Percentiles rank a stretch among this genome's conserved stretches.
phyloP scores from a whole-genome alignment of 805 yeast species.

The Brettanomyces anomalus region DNA sequence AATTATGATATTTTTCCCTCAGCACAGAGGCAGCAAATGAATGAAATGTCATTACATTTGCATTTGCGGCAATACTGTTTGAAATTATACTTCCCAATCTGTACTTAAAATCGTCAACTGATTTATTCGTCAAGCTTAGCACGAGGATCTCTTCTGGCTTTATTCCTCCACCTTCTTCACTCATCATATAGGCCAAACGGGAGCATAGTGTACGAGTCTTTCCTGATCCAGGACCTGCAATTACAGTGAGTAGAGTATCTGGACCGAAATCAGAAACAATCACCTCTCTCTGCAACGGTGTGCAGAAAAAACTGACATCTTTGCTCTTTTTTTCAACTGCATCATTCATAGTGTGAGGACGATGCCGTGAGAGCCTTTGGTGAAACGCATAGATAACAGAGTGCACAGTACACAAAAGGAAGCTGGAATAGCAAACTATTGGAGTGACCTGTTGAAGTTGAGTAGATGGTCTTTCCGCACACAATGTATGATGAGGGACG shows the following conservation, averaged over 20 bases:
- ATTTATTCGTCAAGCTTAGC: constrained; percentile 59
- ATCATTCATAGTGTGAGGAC: too few species aligned
- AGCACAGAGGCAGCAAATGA: constrained; percentile 46
- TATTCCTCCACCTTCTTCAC: constrained; percentile 22
- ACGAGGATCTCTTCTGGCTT: constrained; percentile 50
- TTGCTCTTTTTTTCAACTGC: not conserved
- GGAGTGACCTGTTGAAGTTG: too few species aligned
- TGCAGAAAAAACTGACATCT: constrained; percentile 20
- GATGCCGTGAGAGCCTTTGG: too few species aligned
- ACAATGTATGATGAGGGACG: too few species aligned
- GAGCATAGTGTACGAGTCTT: constrained; percentile 53
- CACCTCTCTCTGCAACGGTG: constrained; percentile 38
- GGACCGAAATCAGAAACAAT: constrained; percentile 32
- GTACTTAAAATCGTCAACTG: constrained; percentile 40
- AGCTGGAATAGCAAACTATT: too few species aligned
- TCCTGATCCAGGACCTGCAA: constrained; percentile 73
- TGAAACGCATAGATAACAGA: too few species aligned
- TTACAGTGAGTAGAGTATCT: constrained; percentile 37
- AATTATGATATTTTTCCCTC: constrained; percentile 25
- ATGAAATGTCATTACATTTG: constrained; percentile 54
- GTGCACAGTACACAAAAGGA: too few species aligned
- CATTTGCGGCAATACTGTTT: constrained; percentile 20
- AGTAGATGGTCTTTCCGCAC: too few species aligned
- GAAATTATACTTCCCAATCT: constrained; percentile 28
- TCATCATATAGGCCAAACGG: constrained; percentile 41